Percentiles rank a stretch among this genome's conserved stretches.
phyloP scores from a whole-genome alignment of 306 rosid genomes.

The Cicer chorassanicum region DNA sequence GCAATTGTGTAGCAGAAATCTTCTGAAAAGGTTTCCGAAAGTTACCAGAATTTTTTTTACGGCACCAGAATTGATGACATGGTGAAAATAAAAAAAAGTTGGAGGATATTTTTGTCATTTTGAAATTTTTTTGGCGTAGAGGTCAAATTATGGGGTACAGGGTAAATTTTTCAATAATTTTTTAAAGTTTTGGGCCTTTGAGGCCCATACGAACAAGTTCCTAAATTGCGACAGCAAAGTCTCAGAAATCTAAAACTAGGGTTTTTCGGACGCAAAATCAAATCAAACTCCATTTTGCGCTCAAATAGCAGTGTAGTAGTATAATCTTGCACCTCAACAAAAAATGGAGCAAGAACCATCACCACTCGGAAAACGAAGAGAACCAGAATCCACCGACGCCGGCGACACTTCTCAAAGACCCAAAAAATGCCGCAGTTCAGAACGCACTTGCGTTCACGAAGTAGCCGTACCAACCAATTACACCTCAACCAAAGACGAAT shows the following conservation, averaged over 20 bases:
- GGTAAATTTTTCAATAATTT: too few relatives aligned
- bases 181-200: neutral
- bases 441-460: conserved; percentile 88
- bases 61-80: too few relatives aligned
- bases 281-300: conserved; percentile 7
- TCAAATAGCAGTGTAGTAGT: neutral
- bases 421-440: conserved; percentile 50
- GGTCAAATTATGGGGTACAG: too few relatives aligned
- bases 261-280: conserved; percentile 31
- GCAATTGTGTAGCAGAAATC: too few relatives aligned
- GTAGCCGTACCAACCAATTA: conserved; percentile 85
- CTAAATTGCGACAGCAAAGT: neutral
- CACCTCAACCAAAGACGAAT: conserved; percentile 60
- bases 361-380: conserved; percentile 59
- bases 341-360: conserved; percentile 60
- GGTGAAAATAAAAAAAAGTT: too few relatives aligned
- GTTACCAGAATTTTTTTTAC: too few relatives aligned
- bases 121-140: too few relatives aligned
- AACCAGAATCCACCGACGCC: conserved; percentile 20
- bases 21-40: too few relatives aligned
- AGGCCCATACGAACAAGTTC: neutral
- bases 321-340: neutral
- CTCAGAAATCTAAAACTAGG: neutral
- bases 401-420: conserved; percentile 12
- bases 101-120: too few relatives aligned